Evolutionary conservation across 177 flowering plant species (phyloP), one percentile per base, ranked within the genome.

Genomic region (Tripterygium wilfordii): DNA sequence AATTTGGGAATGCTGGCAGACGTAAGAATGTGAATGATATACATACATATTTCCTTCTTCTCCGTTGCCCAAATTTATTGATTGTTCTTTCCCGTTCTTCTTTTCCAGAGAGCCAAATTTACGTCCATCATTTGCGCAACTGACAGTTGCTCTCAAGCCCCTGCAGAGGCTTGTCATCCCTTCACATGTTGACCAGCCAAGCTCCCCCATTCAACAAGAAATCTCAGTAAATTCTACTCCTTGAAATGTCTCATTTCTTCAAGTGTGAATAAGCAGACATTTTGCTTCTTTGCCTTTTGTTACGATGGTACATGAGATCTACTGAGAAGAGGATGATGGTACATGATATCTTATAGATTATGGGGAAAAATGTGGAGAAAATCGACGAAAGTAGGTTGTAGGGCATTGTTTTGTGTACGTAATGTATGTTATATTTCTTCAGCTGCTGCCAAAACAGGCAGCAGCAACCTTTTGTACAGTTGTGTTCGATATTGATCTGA

Each of bases 51-150:
- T 38, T 12, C 23, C 38, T 42, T 12, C n/a, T n/a, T n/a, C 39
- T n/a, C n/a, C 3, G 4, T n/a, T n/a, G 3, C n/a, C 3, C 10
- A 31, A 19, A 5, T 46, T 25, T 20, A 46, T 54, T 30, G 27
- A n/a, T 21, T 50, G 18, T 21, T 54, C 21, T 45, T 24, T 16
- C 35, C 2, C 17, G 20, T 24, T 5, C n/a, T 32, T 58, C 48
- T n/a, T n/a, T n/a, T 44, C 17, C 85, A 94, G 99, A 1, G 99
- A 94, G n/a, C 96, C 95, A 45, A 87, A 76, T 60, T 50, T 83
- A 78, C 81, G 97, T 0, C 99, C 99, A 1, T 94, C 97, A 9
- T 94, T 94, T 70, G 85, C 90, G 8, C 79, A 89, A 69, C 90
- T 94, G 15, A 58, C 79, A 2, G 65, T 66, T 45, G 89, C 88